Evolutionary conservation across 164 flowering plant species (phyloP).

Genomic region (Echeveria elegans): DNA sequence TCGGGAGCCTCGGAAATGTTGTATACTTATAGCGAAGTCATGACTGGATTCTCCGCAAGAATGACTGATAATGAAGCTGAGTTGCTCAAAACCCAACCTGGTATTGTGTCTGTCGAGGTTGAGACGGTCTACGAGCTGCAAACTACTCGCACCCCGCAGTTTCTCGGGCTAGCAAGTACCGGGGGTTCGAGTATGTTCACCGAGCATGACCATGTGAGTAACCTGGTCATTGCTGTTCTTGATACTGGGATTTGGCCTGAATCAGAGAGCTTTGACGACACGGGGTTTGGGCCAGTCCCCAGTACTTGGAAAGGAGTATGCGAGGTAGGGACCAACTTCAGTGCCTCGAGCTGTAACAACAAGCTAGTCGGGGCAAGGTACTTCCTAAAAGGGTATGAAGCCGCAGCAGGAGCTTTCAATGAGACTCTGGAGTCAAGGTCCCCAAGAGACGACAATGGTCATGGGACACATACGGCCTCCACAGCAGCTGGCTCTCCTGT

Average conservation of each 20-base stretch:
- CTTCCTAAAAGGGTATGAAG: slow-evolving; percentile 68
- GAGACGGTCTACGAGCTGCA: slow-evolving; percentile 67
- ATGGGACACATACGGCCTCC: slow-evolving; percentile 82
- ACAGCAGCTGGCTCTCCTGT: slow-evolving; percentile 77
- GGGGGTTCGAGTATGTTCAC: slow-evolving; percentile 21
- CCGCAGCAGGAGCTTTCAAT: slow-evolving; percentile 52
- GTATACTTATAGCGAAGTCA: slow-evolving; percentile 49
- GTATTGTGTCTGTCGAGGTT: slow-evolving; percentile 50
- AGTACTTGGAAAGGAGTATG: slow-evolving; percentile 67
- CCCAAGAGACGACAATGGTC: slow-evolving; percentile 86
- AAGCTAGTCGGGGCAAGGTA: slow-evolving; percentile 79
- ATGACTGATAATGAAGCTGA: slow-evolving; percentile 50
- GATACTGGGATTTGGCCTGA: slow-evolving; percentile 97
- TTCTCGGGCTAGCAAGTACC: slow-evolving; percentile 48
- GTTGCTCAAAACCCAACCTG: slow-evolving; percentile 29
- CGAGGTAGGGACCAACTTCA: slow-evolving; percentile 39
- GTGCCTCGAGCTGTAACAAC: slow-evolving; percentile 45
- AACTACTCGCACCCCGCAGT: slow-evolving; percentile 80
- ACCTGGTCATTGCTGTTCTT: slow-evolving; percentile 62
- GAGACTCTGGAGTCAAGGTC: slow-evolving; percentile 61
- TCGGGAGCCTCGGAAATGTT: slow-evolving; percentile 40
- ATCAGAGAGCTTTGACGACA: slow-evolving; percentile 49
- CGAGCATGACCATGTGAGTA: slow-evolving; percentile 27
- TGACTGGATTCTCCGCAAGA: slow-evolving; percentile 71
- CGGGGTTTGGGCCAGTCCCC: slow-evolving; percentile 62